phyloP scores from a whole-genome alignment of 495 filamentous ascomycete species.

The Rhypophila decipiens region DNA sequence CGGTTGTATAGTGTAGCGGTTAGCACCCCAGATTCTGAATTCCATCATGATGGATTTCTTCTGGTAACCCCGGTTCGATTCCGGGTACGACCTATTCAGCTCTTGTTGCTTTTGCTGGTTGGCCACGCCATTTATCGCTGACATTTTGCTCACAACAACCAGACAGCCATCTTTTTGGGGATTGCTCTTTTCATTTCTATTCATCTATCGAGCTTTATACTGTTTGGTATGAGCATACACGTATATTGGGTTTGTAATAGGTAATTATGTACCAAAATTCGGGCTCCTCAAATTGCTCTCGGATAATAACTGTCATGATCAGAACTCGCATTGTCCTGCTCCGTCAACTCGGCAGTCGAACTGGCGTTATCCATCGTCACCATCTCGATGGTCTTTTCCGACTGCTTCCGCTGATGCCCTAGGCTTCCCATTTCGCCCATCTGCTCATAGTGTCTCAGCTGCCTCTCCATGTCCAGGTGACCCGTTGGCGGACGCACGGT shows the following conservation, averaged over 20 bases:
- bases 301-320: too few relatives aligned
- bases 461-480: constrained; percentile 10
- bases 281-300: background rate
- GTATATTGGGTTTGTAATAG: too few relatives aligned
- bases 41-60: background rate
- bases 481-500: constrained; percentile 1
- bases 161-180: too few relatives aligned
- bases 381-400: background rate
- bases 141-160: background rate
- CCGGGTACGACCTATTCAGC: constrained; percentile 25
- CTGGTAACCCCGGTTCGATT: constrained; percentile 26
- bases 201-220: too few relatives aligned
- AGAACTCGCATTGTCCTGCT: background rate
- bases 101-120: background rate
- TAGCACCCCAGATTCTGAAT: background rate
- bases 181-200: too few relatives aligned
- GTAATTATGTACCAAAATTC: background rate
- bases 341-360: background rate
- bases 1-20: constrained; percentile 1
- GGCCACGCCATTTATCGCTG: background rate
- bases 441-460: constrained; percentile 12
- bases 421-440: too few relatives aligned
- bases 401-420: background rate
- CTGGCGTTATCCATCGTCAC: background rate
- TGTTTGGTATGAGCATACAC: too few relatives aligned